Conservation (phyloP, 495 filamentous ascomycete species). For the Parachaetomium inaequale region DNA sequence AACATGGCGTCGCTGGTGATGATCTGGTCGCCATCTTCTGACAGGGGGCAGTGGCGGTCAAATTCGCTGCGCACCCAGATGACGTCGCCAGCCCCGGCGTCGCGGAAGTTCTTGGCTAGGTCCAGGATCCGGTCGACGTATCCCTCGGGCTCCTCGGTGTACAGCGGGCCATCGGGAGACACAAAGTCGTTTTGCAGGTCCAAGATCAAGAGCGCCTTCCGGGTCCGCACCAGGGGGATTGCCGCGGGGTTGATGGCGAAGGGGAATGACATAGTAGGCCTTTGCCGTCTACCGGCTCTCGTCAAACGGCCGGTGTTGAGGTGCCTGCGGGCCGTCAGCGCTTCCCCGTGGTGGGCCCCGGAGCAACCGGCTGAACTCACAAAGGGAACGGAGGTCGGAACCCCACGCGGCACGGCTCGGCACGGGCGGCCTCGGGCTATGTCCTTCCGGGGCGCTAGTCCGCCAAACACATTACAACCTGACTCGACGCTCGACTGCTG, state of each 20-base stretch:
- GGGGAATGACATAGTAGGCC: conserved; percentile 32
- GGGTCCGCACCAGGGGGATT: conserved; percentile 55
- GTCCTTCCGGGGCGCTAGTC: neutral
- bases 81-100: conserved; percentile 63
- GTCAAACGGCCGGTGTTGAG: neutral
- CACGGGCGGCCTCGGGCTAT: neutral
- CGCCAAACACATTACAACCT: neutral
- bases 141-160: conserved; percentile 59
- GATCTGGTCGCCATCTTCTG: conserved; percentile 50
- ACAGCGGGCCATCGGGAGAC: conserved; percentile 62
- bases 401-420: neutral
- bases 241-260: conserved; percentile 47
- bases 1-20: conserved; percentile 35
- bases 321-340: neutral
- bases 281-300: neutral
- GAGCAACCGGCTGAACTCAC: neutral
- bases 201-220: conserved; percentile 78
- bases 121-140: conserved; percentile 64
- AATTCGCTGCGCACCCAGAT: conserved; percentile 85
- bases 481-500: no score
- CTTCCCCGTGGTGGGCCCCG: neutral
- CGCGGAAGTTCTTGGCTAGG: conserved; percentile 69
- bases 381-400: neutral
- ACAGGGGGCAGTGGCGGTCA: conserved; percentile 52
- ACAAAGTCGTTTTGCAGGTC: conserved; percentile 94